Evolutionary conservation across 2,329 filamentous ascomycete species (phyloP), one percentile per base, ranked within the genome.

Genomic region (Hirsutella minnesotensis): DNA sequence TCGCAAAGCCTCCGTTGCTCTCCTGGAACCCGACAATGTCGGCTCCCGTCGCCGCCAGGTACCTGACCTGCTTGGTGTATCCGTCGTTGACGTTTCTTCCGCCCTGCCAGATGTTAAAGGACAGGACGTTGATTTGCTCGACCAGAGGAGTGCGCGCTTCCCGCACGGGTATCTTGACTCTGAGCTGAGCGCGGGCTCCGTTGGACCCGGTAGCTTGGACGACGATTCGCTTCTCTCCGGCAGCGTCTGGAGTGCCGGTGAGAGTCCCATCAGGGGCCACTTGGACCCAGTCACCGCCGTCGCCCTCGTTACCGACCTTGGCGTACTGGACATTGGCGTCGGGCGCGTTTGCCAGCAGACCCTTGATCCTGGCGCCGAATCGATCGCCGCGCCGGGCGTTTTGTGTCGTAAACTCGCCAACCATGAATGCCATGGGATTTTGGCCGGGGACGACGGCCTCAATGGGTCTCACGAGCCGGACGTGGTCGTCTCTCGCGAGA

Each of bases 1-100:
- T 45, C 5, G 57, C 56, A 20, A 60, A 57, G 4, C 51, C 55
- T 7, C 53, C 55, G 9, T 44, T 46, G 38, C 56, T 57, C 45
- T 67, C 64, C 44, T 67, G 64, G 8, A 66, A 45, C 2, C 60
- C 62, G 15, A 66, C 55, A 2, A 67, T 48, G 27, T 67, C 64
- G 9, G 52, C 54, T 15, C 56, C 56, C 9, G 40, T 53, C 3
- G 51, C 48, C 21, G 51, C 48, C 5, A 67, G 51, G 49, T 63
- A 64, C 3, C 47, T 49, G 16, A 67, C 51, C 43, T 66, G 64
- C 53, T 67, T 68, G 36, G 53, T 51, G 44, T 65, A 60, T 45
- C 59, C 62, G 46, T 59, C 48, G 22, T 57, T 56, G 27, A 67
- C 57, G 9, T 53, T 46, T 3, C 55, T 55, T 37, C 63, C 64